Base-by-base conservation (phyloP, 2,329 filamentous ascomycete genomes). In the Geosmithia morbida region DNA sequence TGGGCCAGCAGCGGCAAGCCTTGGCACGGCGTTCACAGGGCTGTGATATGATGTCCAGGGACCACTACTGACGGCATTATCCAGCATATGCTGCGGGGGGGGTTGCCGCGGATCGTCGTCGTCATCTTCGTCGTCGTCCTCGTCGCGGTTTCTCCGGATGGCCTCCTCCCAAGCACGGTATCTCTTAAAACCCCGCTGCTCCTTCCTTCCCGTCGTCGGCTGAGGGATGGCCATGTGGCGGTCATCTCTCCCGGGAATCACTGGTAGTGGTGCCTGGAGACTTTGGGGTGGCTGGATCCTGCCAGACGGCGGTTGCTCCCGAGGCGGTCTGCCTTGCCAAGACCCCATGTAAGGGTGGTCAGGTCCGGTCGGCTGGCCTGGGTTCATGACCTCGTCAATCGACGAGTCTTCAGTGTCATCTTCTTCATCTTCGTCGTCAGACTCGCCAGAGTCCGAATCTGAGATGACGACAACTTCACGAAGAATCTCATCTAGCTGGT, bases 391-490 rank as follows among this genome's bases (percentile, higher is more conserved):
- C 45, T 59, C 58, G 47, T 53, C 54, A 45, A 53, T 51, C 45
- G 46, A 44, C 13, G 46, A 33, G 10, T 43, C 46, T 22, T 19
- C 22, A 16, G 41, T 43, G 29, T 47, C 46, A 8, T 17, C 45
- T 8, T 43, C 20, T 3, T 43, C 58, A 16, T 62, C 44, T 22
- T 55, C 58, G 16, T 62, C 62, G 3, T 51, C 48, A 16, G 46
- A 47, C 41, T 43, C 46, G 3, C 68, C 69, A 41, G 66, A 70
- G 55, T 78, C 74, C 5, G 70, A 70, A 53, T 79, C 75, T n/a
- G 76, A 78, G 43, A 83, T 80, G 55, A 82, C 73, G 47, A 83
- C 75, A 11, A 83, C 76, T 59, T 83, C 79, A 46, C 76, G 70
- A 33, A 83, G 65, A 49, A 83, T 81, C 57, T 83, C 78, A 49